Evolutionary conservation across 78 protist genomes (phyloP).

Genomic region (Polysphondylium violaceum): DNA sequence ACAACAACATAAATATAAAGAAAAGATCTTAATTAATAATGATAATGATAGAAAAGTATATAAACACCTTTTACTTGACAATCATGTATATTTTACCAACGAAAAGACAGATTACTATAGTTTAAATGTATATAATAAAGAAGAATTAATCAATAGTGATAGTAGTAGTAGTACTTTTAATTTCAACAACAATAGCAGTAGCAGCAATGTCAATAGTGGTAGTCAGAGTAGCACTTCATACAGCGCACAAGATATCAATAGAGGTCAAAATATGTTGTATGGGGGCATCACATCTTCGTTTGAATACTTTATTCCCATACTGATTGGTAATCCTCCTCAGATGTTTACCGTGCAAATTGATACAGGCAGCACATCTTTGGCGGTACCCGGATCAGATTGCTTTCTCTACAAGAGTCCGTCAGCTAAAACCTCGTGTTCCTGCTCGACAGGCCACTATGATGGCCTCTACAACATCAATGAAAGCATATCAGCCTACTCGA

Average conservation of each 20-base stretch:
- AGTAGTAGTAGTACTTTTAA: not conserved
- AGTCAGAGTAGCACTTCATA: not conserved
- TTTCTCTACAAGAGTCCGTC: not conserved
- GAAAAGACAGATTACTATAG: no score
- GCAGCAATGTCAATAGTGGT: not conserved
- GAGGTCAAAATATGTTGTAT: conserved; percentile 22
- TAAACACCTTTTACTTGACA: not conserved
- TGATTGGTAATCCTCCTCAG: conserved; percentile 70
- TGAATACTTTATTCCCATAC: conserved; percentile 49
- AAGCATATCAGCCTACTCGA: not conserved
- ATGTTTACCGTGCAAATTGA: conserved; percentile 52
- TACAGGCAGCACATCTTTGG: conserved; percentile 60
- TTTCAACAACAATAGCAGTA: not conserved
- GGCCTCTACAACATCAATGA: not conserved
- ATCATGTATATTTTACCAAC: conserved; percentile 9
- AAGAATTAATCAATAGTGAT: not conserved
- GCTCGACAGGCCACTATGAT: conserved; percentile 8
- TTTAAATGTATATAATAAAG: not conserved
- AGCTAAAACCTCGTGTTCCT: conserved; percentile 20
- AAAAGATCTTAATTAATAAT: no score
- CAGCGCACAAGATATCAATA: no score
- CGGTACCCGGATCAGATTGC: conserved; percentile 34
- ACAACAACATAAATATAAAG: no score
- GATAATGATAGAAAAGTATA: no score
- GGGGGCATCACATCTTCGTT: conserved; percentile 36